phyloP scores from a whole-genome alignment of 306 rosid species.

The Cucurbita pepo region DNA sequence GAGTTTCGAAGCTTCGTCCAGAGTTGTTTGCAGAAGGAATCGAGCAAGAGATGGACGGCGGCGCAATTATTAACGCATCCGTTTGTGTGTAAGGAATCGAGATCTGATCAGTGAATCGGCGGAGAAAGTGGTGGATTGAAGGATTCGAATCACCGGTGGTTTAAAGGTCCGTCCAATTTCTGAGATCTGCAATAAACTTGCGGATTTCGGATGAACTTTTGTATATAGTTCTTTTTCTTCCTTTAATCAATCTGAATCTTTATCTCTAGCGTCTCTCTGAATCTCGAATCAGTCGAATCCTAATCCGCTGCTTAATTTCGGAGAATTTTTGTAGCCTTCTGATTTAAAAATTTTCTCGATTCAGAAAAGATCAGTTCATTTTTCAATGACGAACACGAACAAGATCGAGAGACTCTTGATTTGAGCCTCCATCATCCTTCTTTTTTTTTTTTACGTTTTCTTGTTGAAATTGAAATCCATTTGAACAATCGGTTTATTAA shows the following conservation, averaged over 20 bases:
- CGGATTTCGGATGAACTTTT: conserved; percentile 1
- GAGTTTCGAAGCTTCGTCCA: conserved; percentile 48
- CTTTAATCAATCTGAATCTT: neutral
- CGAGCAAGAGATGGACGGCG: conserved; percentile 60
- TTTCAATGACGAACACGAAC: neutral
- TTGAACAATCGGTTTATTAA: neutral
- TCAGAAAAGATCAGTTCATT: neutral
- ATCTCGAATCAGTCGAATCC: neutral
- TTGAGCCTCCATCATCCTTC: too few species aligned
- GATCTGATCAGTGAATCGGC: neutral
- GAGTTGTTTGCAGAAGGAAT: conserved; percentile 71
- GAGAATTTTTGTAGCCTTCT: neutral
- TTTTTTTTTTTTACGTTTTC: too few species aligned
- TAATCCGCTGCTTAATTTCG: neutral
- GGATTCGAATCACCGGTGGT: neutral
- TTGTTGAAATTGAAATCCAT: neutral
- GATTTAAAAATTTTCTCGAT: neutral
- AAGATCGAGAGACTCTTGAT: too few species aligned
- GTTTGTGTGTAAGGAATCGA: conserved; percentile 27
- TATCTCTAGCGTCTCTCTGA: neutral
- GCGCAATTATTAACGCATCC: conserved; percentile 59
- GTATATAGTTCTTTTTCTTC: neutral
- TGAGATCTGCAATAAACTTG: conserved; percentile 4
- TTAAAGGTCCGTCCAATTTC: neutral
- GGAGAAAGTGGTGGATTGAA: neutral